Percentiles rank a stretch among this genome's conserved stretches.
These are phyloP conservation scores for Debaryomyces tyrocola DNA, from an alignment of 805 yeast genomes.

Conservation along the genomic window DNA sequence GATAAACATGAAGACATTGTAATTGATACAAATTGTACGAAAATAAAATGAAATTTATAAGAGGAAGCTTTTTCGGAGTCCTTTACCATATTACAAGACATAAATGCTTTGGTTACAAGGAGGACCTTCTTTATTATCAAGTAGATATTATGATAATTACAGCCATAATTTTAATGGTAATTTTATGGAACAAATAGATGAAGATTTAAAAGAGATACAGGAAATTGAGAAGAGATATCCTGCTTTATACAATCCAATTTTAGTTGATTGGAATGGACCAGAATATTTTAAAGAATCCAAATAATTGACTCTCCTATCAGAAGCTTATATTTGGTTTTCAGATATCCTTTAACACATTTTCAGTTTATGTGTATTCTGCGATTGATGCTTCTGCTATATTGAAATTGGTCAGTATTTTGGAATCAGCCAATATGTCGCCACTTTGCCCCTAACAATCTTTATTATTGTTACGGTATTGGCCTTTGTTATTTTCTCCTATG, in stretches of 20 bases:
- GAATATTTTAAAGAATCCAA: constrained; percentile 51
- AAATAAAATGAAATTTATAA: no score
- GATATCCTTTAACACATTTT: constrained; percentile 42
- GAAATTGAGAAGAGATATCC: no score
- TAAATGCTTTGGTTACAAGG: constrained; percentile 21
- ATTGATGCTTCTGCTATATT: constrained; percentile 49
- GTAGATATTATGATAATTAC: constrained; percentile 4
- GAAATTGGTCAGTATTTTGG: constrained; percentile 43
- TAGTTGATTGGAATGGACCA: constrained; percentile 28
- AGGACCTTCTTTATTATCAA: constrained; percentile 28
- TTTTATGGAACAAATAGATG: no score
- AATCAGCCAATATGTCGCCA: constrained; percentile 42
- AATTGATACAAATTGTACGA: no score
- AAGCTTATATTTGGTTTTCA: constrained; percentile 35
- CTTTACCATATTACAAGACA: constrained; percentile 27
- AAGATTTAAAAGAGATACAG: no score
- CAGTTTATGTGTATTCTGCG: constrained; percentile 54
- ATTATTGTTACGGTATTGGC: constrained; percentile 58
- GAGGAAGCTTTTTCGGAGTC: background rate
- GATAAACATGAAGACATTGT: no score
- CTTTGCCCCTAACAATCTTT: constrained; percentile 41
- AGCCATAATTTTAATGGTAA: no score
- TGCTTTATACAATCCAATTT: no score
- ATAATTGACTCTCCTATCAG: constrained; percentile 46
- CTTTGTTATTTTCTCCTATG: constrained; percentile 56